Conservation (phyloP, 2,329 filamentous ascomycete species). For the Scytalidium lignicola region DNA sequence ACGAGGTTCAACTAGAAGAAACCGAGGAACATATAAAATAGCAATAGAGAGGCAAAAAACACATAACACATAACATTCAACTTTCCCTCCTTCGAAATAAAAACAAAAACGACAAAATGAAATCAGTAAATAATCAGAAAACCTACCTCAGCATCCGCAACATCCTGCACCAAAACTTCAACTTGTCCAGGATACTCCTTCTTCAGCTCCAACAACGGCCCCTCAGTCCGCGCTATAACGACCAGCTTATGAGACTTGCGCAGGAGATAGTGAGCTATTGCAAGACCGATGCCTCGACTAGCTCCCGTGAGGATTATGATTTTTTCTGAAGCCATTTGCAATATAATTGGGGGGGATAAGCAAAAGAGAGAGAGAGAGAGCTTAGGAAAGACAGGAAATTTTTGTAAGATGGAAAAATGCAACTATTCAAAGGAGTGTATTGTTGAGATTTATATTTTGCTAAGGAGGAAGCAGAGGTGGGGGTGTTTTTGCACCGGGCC, state of each 20-base stretch:
- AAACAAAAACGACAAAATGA: neutral
- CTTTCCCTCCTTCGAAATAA: too few relatives aligned
- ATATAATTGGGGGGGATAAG: too few relatives aligned
- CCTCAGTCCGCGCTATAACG: constrained; percentile 49
- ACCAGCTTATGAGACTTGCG: constrained; percentile 52
- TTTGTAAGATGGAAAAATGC: too few relatives aligned
- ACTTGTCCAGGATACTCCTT: constrained; percentile 47
- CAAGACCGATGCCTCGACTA: constrained; percentile 58
- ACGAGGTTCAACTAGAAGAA: too few relatives aligned
- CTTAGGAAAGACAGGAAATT: too few relatives aligned
- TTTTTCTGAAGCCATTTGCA: constrained; percentile 52
- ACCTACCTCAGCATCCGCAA: constrained; percentile 46
- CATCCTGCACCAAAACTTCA: constrained; percentile 50
- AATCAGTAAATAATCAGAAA: neutral
- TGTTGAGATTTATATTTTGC: too few relatives aligned
- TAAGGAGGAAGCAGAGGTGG: too few relatives aligned
- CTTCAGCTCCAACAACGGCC: constrained; percentile 46
- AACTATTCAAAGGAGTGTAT: too few relatives aligned
- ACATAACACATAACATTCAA: too few relatives aligned
- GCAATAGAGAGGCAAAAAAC: too few relatives aligned
- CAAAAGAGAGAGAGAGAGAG: too few relatives aligned
- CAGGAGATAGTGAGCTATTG: constrained; percentile 48
- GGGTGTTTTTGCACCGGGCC: too few relatives aligned
- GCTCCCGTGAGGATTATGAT: constrained; percentile 66
- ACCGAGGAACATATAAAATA: neutral